phyloP scores from a whole-genome alignment of 2,329 filamentous ascomycete genomes.

The Lizonia empirigonia region DNA sequence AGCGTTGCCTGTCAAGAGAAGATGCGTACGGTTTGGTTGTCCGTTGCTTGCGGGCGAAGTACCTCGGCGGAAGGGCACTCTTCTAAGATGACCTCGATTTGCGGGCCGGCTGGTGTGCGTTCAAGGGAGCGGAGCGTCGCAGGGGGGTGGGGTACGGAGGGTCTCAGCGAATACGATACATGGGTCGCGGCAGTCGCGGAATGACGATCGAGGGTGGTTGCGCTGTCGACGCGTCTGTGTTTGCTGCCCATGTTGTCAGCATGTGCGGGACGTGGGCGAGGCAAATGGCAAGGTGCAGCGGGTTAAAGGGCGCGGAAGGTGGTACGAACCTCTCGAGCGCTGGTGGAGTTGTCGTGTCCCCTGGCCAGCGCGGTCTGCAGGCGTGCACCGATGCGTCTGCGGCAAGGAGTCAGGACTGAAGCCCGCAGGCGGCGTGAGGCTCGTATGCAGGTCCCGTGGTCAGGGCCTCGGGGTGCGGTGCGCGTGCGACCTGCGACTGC shows the following conservation, averaged over 20 bases:
- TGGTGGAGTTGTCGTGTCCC: conserved; percentile 32
- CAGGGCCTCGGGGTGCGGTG: conserved; percentile 16
- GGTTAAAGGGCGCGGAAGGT: conserved; percentile 35
- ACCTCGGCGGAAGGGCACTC: conserved; percentile 33
- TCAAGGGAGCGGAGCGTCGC: conserved; percentile 25
- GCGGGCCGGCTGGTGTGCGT: conserved; percentile 22
- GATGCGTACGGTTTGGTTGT: conserved; percentile 6
- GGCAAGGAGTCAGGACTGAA: conserved; percentile 33
- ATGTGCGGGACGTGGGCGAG: conserved; percentile 18
- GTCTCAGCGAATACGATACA: conserved; percentile 34
- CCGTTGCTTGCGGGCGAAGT: conserved; percentile 24
- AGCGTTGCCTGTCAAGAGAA: conserved; percentile 17
- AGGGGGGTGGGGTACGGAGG: conserved; percentile 18
- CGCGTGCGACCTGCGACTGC: conserved; percentile 29
- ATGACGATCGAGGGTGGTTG: conserved; percentile 19
- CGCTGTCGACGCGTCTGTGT: conserved; percentile 31
- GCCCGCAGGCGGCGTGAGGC: conserved; percentile 23
- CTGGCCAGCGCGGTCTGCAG: conserved; percentile 39
- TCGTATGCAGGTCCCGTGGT: conserved; percentile 28
- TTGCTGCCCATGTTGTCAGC: conserved; percentile 43
- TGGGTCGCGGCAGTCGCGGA: conserved; percentile 28
- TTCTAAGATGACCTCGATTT: conserved; percentile 14
- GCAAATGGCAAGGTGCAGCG: conserved; percentile 18
- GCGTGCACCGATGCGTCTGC: conserved; percentile 37
- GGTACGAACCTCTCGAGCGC: conserved; percentile 42